phyloP scores from a whole-genome alignment of 1,284 basidiomycete genomes.

The Peniophora sp. region DNA sequence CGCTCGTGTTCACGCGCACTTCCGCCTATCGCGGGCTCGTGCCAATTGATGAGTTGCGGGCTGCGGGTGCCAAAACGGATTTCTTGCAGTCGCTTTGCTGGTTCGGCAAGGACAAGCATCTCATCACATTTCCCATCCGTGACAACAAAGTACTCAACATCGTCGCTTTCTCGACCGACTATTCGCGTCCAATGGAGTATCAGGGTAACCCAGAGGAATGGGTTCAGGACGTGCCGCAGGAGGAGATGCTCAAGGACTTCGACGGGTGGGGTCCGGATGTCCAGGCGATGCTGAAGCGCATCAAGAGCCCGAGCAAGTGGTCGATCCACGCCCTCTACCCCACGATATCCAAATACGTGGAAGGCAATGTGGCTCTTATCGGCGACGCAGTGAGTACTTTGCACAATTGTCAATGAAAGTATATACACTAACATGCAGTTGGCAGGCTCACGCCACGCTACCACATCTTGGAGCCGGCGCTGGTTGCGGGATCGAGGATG shows the following conservation, averaged over 20 bases:
- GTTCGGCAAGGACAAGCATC: constrained; percentile 28
- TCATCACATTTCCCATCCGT: not conserved
- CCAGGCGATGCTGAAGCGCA: constrained; percentile 32
- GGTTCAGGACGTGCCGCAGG: constrained; percentile 33
- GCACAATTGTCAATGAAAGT: too few relatives aligned
- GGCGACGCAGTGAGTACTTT: constrained; percentile 45
- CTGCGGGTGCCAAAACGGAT: too few relatives aligned
- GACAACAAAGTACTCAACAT: constrained; percentile 36
- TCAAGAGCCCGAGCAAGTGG: constrained; percentile 50
- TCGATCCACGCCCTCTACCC: constrained; percentile 47
- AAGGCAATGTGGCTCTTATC: constrained; percentile 41
- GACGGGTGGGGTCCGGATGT: constrained; percentile 43
- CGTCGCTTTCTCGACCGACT: constrained; percentile 41
- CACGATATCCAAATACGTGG: constrained; percentile 37
- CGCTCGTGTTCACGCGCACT: not conserved
- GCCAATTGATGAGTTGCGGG: not conserved
- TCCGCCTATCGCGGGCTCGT: not conserved
- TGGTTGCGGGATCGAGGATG: constrained; percentile 58
- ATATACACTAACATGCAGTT: too few relatives aligned
- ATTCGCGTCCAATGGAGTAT: constrained; percentile 19
- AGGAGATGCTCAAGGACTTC: constrained; percentile 39
- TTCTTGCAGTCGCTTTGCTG: constrained; percentile 27
- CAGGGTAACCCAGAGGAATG: constrained; percentile 31
- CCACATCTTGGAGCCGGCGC: constrained; percentile 59
- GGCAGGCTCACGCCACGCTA: constrained; percentile 49